Evolutionary conservation across 75 land plant species (phyloP), one percentile per base, ranked within the genome.

Genomic region (Cunninghamia lanceolata): DNA sequence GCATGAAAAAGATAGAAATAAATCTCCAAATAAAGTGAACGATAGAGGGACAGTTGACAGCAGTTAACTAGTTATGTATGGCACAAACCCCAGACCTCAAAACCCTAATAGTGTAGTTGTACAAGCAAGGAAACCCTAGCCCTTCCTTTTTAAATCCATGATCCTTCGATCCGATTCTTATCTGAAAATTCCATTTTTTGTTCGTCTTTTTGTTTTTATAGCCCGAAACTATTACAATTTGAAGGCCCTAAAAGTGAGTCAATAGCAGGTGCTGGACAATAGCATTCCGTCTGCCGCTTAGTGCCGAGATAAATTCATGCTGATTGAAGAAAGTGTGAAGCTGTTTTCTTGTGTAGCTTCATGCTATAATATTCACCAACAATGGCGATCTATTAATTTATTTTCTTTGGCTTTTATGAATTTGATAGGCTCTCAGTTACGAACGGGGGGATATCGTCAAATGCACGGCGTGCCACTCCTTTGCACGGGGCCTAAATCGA

Each of bases 241-340:
- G 74, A 1, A n/a, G 74, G 70, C 70, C 75, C 75, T 32, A 32
- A 71, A 63, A 32, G 34, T 1, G 75, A 71, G 36, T 71, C 75
- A 10, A 71, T 36, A 71, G 36, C 36, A 34, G 75, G 36, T 71
- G 75, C 75, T 71, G 5, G 36, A 34, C 13, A 9, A 71, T 71
- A 71, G 75, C 36, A 71, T 71, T 71, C 75, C 36, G 36, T 71
- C 75, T 71, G 36, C 75, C 75, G 36, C 75, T 71, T 71, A 71
- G 75, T 36, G 75, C 75, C 75, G 14, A 34, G 0, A 71, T 9
- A 71, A 71, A 71, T 2, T 34, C 75, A 9, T 71, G 75, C 36
- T 71, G 75, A 34, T 32, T 71, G 75, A 71, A 71, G 75, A 71
- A 32, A 71, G 75, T 71, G 16, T 32, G 75, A 71, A 34, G 36